Base-by-base conservation (phyloP, 441 rosid genomes). In the Gossypium schwendimanii region DNA sequence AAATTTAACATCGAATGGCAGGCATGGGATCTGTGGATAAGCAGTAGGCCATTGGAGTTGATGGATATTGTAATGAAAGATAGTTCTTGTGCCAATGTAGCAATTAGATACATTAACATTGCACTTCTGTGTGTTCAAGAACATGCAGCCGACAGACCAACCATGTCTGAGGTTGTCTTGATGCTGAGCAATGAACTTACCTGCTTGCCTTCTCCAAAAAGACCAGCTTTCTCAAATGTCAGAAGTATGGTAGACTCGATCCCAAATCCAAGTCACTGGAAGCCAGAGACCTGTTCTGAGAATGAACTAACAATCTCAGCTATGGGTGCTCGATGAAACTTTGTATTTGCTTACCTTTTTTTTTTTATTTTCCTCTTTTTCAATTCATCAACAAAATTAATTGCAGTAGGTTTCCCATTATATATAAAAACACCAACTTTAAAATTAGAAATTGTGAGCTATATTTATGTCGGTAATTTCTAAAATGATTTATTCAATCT, bases 91-190 rank as follows among this genome's bases (percentile, higher is more conserved):
- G 18, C 23, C 14, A 14, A 4, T 69, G 77, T 5, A 14, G 75
- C 76, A 24, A 64, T 49, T 26, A 52, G 80, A 70, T 81, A 75
- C 23, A 63, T 74, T 44, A 76, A 79, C 5, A 75, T 73, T 5
- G 63, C 71, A 23, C 23, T 73, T 12, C 69, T 73, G 20, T 73
- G 64, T 5, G 71, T 63, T n/a, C 70, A 73, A 28, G 76, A 71
- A 45, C 61, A 20, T 12, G 72, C 77, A 0, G 66, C 55, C 15
- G 81, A 77, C 9, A 77, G 81, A 70, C 87, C 84, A 4, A 57
- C 65, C 44, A 78, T 82, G 80, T 72, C 81, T 0, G 72, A 39
- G 52, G 74, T 80, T 10, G 77, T 78, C 31, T 12, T 63, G 18
- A 80, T 75, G 81, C 64, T 58, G n/a, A 65, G 44, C 12, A 75